phyloP scores from a whole-genome alignment of 2,329 filamentous ascomycete genomes.

The Diaporthe longicolla region DNA sequence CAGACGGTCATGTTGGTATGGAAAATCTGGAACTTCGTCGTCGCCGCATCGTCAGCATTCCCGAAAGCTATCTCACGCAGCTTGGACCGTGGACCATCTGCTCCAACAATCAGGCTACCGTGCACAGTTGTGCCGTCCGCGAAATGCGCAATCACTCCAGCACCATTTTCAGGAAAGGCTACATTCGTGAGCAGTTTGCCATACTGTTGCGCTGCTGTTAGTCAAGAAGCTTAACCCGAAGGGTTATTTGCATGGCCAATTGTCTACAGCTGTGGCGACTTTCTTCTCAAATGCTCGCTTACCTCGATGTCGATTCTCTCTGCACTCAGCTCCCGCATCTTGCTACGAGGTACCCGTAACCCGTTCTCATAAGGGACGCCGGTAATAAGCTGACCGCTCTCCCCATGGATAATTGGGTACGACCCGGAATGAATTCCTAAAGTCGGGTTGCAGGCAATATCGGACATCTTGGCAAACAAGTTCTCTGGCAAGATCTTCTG shows the following conservation, averaged over 20 bases:
- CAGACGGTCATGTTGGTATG: constrained; percentile 22
- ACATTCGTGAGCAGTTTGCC: background rate
- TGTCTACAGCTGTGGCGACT: too few relatives aligned
- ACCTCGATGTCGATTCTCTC: constrained; percentile 15
- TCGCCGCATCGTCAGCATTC: constrained; percentile 12
- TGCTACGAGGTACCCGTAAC: constrained; percentile 16
- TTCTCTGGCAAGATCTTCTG: background rate
- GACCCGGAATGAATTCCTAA: constrained; percentile 10
- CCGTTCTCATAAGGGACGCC: constrained; percentile 16
- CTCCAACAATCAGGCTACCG: constrained; percentile 7
- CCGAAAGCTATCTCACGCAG: constrained; percentile 18
- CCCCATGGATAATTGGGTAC: constrained; percentile 18
- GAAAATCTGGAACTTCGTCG: constrained; percentile 17
- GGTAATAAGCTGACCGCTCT: constrained; percentile 7
- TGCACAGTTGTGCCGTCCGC: background rate
- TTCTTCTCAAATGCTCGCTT: background rate
- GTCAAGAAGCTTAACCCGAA: background rate
- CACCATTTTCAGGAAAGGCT: constrained; percentile 1
- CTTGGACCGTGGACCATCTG: constrained; percentile 18
- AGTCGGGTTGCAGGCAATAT: constrained; percentile 17
- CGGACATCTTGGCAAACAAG: background rate
- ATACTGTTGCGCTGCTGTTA: background rate
- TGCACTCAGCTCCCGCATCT: constrained; percentile 15
- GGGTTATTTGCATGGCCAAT: too few relatives aligned
- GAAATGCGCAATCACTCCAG: background rate